These are phyloP conservation scores for Ogataea neopini DNA, from an alignment of 805 yeast species.

Conservation along the genomic window DNA sequence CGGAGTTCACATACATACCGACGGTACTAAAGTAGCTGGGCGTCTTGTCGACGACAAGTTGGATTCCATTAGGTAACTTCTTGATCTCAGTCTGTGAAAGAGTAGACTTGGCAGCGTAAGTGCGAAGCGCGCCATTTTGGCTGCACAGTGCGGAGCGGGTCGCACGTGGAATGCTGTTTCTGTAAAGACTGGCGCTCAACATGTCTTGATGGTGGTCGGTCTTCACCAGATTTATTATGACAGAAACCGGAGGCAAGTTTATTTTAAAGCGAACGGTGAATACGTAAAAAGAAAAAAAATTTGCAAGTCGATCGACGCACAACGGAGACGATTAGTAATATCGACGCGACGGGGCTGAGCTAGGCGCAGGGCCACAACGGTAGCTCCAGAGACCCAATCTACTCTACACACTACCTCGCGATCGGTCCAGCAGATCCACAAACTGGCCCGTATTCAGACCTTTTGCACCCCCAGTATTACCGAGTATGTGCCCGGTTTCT, in stretches of 20 bases:
- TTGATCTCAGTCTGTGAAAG: constrained; percentile 25
- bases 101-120: constrained; percentile 2
- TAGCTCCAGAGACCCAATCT: too few relatives aligned
- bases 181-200: neutral
- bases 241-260: constrained; percentile 1
- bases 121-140: neutral
- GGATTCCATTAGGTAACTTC: constrained; percentile 70
- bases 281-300: neutral
- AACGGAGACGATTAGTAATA: too few relatives aligned
- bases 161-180: neutral
- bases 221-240: neutral
- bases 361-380: too few relatives aligned
- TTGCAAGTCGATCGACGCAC: constrained; percentile 7
- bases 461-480: neutral
- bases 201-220: neutral
- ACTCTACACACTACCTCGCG: too few relatives aligned
- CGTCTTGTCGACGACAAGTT: constrained; percentile 79
- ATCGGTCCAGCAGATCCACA: too few relatives aligned
- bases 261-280: neutral
- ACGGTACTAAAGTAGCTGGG: constrained; percentile 92
- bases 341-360: neutral
- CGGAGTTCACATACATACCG: constrained; percentile 88
- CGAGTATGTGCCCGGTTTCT: too few relatives aligned
- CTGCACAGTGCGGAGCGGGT: neutral
- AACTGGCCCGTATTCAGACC: neutral